Evolutionary conservation across 164 flowering plant species (phyloP).

Genomic region (Warburgia ugandensis): DNA sequence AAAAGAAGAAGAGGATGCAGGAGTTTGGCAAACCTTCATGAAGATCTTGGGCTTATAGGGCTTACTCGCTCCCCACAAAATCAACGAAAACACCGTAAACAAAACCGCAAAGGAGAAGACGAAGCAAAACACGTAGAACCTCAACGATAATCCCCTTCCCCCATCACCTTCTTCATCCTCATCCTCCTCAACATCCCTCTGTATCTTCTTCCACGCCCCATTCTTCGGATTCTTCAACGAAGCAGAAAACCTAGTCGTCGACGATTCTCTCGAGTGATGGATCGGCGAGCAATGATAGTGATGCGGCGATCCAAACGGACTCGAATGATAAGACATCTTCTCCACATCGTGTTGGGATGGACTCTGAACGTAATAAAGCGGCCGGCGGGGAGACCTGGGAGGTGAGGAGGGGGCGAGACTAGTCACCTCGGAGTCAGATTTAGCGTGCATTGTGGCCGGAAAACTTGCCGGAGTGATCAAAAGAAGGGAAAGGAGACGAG

Average conservation of each 20-base stretch:
- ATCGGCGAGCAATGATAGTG: slow-evolving; percentile 65
- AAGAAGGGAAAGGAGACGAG: too few relatives aligned
- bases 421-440: slow-evolving; percentile 90
- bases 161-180: slow-evolving; percentile 30
- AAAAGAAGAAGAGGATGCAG: neutral
- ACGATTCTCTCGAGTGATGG: slow-evolving; percentile 92
- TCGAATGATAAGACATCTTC: slow-evolving; percentile 75
- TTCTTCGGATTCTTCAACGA: slow-evolving; percentile 37
- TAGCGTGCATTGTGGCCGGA: slow-evolving; percentile 47
- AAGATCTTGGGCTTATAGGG: slow-evolving; percentile 47
- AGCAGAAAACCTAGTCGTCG: slow-evolving; percentile 78
- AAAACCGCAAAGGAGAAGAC: slow-evolving; percentile 41
- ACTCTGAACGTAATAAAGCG: slow-evolving; percentile 84
- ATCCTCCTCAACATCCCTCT: slow-evolving; percentile 20
- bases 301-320: slow-evolving; percentile 61
- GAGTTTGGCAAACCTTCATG: slow-evolving; percentile 48
- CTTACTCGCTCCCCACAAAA: slow-evolving; percentile 78
- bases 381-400: slow-evolving; percentile 60
- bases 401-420: slow-evolving; percentile 58
- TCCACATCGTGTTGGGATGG: slow-evolving; percentile 87
- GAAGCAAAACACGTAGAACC: slow-evolving; percentile 39
- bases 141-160: slow-evolving; percentile 12
- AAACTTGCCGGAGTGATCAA: too few relatives aligned
- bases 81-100: slow-evolving; percentile 59
- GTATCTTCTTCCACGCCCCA: slow-evolving; percentile 38